Conservation (phyloP, 1,284 basidiomycete species). For the Pyrrhoderma noxium region DNA sequence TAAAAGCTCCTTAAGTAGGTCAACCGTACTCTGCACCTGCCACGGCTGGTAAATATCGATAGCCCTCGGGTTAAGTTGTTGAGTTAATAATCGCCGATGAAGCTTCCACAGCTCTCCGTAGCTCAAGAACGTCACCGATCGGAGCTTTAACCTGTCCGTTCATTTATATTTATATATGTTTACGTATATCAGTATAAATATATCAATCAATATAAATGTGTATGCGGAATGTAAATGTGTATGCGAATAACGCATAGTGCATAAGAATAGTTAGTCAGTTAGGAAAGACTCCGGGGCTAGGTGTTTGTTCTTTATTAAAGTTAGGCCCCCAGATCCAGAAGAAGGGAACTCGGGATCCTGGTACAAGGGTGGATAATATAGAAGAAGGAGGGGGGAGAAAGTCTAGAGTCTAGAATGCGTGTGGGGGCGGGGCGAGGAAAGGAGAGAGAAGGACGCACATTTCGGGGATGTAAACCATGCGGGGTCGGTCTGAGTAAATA, state of each 20-base stretch:
- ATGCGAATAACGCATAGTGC: too few relatives aligned
- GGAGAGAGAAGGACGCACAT: conserved; percentile 20
- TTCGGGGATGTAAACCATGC: conserved; percentile 24
- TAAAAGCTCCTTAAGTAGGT: conserved; percentile 20
- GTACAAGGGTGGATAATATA: too few relatives aligned
- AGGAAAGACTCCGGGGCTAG: too few relatives aligned
- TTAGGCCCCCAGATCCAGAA: too few relatives aligned
- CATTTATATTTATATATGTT: not conserved
- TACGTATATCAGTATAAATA: not conserved
- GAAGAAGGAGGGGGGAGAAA: too few relatives aligned
- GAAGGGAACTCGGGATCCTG: too few relatives aligned
- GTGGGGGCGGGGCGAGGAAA: too few relatives aligned
- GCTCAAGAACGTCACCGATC: conserved; percentile 4
- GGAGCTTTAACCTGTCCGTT: not conserved
- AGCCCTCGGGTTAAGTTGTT: conserved; percentile 21
- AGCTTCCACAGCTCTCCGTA: conserved; percentile 18
- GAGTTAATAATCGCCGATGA: conserved; percentile 26
- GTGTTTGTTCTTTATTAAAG: too few relatives aligned
- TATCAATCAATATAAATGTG: too few relatives aligned
- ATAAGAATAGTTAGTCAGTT: too few relatives aligned
- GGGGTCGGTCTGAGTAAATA: conserved; percentile 28
- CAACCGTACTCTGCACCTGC: conserved; percentile 23
- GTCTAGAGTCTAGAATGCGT: too few relatives aligned
- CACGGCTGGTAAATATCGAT: conserved; percentile 20
- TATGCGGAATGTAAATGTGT: too few relatives aligned